phyloP scores from a whole-genome alignment of 805 yeast genomes.

The Kluyveromyces dobzhanskii region DNA sequence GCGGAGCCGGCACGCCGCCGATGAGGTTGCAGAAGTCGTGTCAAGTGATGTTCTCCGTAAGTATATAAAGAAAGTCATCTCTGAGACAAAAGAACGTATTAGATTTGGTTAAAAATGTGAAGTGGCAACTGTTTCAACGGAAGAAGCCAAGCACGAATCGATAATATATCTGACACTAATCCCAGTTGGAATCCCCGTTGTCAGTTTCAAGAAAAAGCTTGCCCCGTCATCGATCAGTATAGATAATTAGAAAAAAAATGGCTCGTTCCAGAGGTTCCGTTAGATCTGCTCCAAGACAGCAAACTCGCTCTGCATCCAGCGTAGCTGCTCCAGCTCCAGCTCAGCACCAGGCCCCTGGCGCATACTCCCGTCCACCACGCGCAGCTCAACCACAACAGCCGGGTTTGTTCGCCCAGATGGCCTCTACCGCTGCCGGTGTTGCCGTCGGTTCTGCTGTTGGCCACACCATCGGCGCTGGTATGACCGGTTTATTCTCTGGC shows the following conservation, averaged over 20 bases:
- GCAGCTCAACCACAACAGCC: conserved; percentile 56
- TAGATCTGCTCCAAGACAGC: conserved; percentile 40
- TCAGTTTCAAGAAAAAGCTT: too few relatives aligned
- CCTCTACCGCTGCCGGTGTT: conserved; percentile 98
- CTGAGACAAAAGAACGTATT: too few relatives aligned
- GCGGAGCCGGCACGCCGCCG: too few relatives aligned
- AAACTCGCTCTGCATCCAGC: conserved; percentile 66
- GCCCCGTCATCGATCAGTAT: too few relatives aligned
- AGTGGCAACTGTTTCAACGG: too few relatives aligned
- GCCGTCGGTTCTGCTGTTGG: conserved; percentile 98
- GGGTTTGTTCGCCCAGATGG: conserved; percentile 95
- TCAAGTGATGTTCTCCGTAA: too few relatives aligned
- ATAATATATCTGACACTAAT: too few relatives aligned
- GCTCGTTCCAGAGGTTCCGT: conserved; percentile 41
- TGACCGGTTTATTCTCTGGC: conserved; percentile 83
- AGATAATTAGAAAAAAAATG: conserved; percentile 31
- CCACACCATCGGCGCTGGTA: conserved; percentile 93
- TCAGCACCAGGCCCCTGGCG: conserved; percentile 30
- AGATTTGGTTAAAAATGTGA: too few relatives aligned
- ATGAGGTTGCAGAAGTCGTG: too few relatives aligned
- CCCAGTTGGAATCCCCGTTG: too few relatives aligned
- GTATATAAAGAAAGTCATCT: too few relatives aligned
- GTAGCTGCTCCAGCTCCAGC: conserved; percentile 55
- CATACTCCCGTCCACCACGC: conserved; percentile 37
- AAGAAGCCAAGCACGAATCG: too few relatives aligned